Conservation (phyloP, 768 basidiomycete species). For the Tylopilus sp. region DNA sequence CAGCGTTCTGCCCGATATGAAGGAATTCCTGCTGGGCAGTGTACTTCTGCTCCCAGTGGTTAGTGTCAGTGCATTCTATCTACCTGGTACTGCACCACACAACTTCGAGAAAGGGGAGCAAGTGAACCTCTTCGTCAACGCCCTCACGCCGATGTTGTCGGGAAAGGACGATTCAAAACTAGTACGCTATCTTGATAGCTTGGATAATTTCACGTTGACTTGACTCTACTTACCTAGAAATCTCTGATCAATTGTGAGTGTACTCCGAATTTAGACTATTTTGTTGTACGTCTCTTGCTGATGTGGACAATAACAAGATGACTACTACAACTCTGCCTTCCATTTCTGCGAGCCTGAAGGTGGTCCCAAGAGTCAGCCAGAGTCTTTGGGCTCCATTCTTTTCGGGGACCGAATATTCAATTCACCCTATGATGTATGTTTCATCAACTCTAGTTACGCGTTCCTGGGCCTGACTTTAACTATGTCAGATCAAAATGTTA, state of each 20-base stretch:
- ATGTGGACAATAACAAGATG: constrained; percentile 53
- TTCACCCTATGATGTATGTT: constrained; percentile 79
- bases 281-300: background rate
- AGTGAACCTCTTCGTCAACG: constrained; percentile 83
- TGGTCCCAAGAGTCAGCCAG: constrained; percentile 72
- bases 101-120: constrained; percentile 72
- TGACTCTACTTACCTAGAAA: constrained; percentile 49
- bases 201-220: constrained; percentile 5
- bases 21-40: constrained; percentile 14
- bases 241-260: constrained; percentile 80
- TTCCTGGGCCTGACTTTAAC: constrained; percentile 7
- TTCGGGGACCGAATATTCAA: constrained; percentile 95
- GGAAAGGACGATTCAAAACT: constrained; percentile 68
- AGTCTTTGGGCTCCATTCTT: constrained; percentile 89
- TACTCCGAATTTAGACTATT: background rate
- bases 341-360: constrained; percentile 81
- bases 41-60: constrained; percentile 17
- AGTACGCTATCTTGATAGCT: constrained; percentile 40
- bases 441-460: background rate
- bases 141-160: constrained; percentile 80
- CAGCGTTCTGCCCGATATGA: constrained; percentile 19
- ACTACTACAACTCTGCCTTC: constrained; percentile 87
- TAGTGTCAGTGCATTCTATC: constrained; percentile 69
- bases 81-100: constrained; percentile 87
- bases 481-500: constrained; percentile 74